A percentile compares a stretch with the other conserved stretches of the same genome.
Conservation (phyloP, 768 basidiomycete species). For the Boletus edulis region DNA sequence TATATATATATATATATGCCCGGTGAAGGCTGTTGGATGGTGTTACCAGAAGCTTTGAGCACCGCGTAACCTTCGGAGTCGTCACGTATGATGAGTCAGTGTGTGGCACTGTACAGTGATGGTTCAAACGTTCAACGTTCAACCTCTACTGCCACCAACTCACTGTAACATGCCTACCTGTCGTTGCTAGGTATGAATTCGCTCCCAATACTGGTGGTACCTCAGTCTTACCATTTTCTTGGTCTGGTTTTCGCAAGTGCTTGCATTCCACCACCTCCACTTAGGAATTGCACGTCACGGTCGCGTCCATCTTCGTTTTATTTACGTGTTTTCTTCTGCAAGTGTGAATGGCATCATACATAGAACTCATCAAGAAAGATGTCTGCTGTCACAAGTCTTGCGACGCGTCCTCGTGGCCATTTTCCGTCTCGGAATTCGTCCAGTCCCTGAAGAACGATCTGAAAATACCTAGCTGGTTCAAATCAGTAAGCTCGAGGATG, state of each 20-base stretch:
- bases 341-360: not conserved
- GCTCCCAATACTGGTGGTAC: not conserved
- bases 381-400: not conserved
- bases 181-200: not conserved
- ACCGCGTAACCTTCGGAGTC: no score
- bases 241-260: no score
- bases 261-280: not conserved
- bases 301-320: not conserved
- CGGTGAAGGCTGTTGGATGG: no score
- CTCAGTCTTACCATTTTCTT: no score
- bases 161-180: no score
- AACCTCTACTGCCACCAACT: no score
- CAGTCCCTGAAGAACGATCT: not conserved
- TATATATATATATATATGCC: no score
- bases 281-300: no score
- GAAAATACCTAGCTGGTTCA: conserved; percentile 2
- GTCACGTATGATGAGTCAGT: no score
- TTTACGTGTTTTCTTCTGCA: not conserved
- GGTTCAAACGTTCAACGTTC: no score
- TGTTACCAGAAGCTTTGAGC: no score
- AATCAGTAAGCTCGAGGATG: not conserved
- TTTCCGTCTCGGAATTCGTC: not conserved
- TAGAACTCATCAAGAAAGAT: not conserved
- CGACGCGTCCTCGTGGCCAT: not conserved
- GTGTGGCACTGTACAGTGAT: no score